Base-by-base conservation (phyloP, 768 basidiomycete genomes). In the Kwoniella sp. region DNA sequence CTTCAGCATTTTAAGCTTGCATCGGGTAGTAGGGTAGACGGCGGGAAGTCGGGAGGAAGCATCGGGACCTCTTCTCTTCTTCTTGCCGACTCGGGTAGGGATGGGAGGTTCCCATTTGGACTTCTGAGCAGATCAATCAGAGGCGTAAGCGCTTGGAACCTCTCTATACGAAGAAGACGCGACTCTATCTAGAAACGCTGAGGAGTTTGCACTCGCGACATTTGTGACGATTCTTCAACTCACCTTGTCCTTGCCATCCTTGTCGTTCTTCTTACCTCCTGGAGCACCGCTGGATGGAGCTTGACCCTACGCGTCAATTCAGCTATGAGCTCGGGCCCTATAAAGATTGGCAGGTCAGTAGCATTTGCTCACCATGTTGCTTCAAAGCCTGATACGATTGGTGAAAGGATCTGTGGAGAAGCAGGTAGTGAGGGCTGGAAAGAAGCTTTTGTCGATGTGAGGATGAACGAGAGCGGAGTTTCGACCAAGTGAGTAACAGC, bases 21-120 rank as follows among this genome's bases (percentile, higher is more conserved):
- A 99, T 59, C 96, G 88, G 21, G 93, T 96, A 26, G 91, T 95
- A 9, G 96, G 96, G 79, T 85, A 92, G 7, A 99, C 90, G 12
- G 92, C 84, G 21, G 95, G 95, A 2, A 99, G 87, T 78, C 94
- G 95, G 40, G 89, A 89, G 1, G 92, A 87, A 1, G 92, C 84
- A 60, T 91, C 88, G 5, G 95, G 94, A n/a, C 95, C 94, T 64
- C 88, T 86, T 84, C 87, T 86, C 84, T 93, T 98, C 86, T 92
- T 94, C 86, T 94, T 96, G 52, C 94, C 94, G 36, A 97, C 91
- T 64, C 92, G 90, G 50, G 95, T 96, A 15, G 95, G 94, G 63
- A 96, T 86, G 73, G 95, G 95, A 8, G 95, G 93, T 80, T 98
- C 95, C 93, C 94, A 98, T 87, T 97, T 96, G 82, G 88, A 86